Conservation (phyloP, 2,329 filamentous ascomycete genomes). For the Talaromyces sp. region DNA sequence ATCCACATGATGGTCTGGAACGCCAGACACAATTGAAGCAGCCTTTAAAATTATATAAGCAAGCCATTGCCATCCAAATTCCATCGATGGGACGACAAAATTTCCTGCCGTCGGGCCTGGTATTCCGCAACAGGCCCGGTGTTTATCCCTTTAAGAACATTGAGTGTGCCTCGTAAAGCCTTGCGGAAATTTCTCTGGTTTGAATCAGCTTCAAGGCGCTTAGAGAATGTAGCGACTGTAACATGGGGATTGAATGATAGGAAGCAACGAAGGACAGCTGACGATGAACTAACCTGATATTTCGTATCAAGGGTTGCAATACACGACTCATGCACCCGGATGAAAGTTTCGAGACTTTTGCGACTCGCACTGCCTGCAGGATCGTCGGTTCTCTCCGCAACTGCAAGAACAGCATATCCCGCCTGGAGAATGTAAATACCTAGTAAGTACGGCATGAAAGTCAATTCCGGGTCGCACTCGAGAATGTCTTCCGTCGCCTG, state of each 20-base stretch:
- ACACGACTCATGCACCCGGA: constrained; percentile 4
- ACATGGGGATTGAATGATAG: too few species aligned
- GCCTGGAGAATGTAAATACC: constrained; percentile 4
- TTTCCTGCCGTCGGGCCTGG: constrained; percentile 5
- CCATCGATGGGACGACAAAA: constrained; percentile 1
- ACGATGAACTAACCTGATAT: not conserved
- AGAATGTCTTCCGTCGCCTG: constrained; percentile 1
- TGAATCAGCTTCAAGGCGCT: not conserved
- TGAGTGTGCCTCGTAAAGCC: not conserved
- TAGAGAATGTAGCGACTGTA: too few species aligned
- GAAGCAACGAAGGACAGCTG: too few species aligned
- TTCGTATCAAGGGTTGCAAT: constrained; percentile 5
- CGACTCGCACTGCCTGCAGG: not conserved
- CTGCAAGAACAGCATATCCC: not conserved
- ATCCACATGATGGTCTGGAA: too few species aligned
- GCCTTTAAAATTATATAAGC: not conserved
- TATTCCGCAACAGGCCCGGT: not conserved
- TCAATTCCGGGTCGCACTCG: constrained; percentile 3
- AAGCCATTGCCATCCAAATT: not conserved
- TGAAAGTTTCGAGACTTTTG: not conserved
- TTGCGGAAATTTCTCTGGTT: constrained; percentile 5
- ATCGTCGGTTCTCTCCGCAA: not conserved
- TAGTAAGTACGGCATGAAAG: constrained; percentile 9
- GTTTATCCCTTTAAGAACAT: not conserved
- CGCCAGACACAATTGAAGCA: too few species aligned